Conservation (phyloP, 2,329 filamentous ascomycete genomes). For the Aspergillus hiratsukae region DNA sequence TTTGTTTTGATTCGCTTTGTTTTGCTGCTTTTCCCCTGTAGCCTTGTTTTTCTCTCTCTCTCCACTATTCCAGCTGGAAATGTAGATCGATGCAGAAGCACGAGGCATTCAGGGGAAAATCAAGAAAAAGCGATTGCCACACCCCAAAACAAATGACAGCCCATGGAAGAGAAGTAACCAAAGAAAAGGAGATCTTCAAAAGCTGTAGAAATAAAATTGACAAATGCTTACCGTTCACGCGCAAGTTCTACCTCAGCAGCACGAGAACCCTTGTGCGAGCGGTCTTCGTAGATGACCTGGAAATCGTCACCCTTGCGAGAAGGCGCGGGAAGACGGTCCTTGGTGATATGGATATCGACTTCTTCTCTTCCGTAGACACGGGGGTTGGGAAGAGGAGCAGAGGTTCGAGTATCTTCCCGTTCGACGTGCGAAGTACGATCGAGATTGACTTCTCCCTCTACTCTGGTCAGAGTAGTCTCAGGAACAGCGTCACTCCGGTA, state of each 20-base stretch:
- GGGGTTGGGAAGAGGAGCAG: constrained; percentile 60
- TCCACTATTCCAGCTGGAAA: not conserved
- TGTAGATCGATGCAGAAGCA: not conserved
- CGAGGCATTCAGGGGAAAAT: not conserved
- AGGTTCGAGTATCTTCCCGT: constrained; percentile 92
- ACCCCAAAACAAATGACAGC: not conserved
- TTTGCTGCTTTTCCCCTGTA: not conserved
- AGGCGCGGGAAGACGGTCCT: constrained; percentile 4
- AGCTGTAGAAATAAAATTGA: constrained; percentile 5
- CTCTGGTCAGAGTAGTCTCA: constrained; percentile 66
- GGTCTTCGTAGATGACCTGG: constrained; percentile 29
- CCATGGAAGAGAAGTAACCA: not conserved
- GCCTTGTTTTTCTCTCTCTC: not conserved
- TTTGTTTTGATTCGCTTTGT: not conserved
- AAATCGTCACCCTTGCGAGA: constrained; percentile 7
- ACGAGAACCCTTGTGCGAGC: constrained; percentile 28
- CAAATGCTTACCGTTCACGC: constrained; percentile 47
- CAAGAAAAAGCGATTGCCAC: not conserved
- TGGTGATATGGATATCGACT: constrained; percentile 70
- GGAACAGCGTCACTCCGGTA: constrained; percentile 74
- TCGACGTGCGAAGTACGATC: constrained; percentile 74
- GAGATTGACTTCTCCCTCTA: constrained; percentile 84
- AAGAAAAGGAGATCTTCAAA: constrained; percentile 9
- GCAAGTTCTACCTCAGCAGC: constrained; percentile 48
- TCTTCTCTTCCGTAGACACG: constrained; percentile 75